Percentiles rank a stretch among this genome's conserved stretches.
phyloP scores from a whole-genome alignment of 2,329 filamentous ascomycete species.

The Epichloe sylvatica region DNA sequence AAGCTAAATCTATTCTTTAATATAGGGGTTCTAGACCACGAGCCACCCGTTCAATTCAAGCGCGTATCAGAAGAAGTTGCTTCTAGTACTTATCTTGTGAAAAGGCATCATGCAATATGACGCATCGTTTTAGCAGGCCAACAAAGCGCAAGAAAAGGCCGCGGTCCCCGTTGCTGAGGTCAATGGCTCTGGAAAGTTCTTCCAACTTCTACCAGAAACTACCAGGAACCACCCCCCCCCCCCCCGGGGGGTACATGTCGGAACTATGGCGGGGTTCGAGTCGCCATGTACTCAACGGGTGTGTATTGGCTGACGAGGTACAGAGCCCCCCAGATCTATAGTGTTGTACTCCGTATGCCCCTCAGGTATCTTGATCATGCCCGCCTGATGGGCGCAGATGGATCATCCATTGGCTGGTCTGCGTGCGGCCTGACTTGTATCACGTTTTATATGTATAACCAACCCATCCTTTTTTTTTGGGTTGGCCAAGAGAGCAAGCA shows the following conservation, averaged over 20 bases:
- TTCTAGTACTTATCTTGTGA: no score
- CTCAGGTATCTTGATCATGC: background rate
- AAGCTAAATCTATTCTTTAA: no score
- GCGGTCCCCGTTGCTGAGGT: background rate
- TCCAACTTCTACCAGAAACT: slow-evolving; percentile 6
- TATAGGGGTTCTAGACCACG: no score
- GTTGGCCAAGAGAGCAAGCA: background rate
- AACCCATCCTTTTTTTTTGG: background rate
- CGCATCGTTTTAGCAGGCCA: no score
- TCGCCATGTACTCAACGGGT: background rate
- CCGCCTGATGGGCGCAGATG: background rate
- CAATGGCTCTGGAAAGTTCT: slow-evolving; percentile 11
- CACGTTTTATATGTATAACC: background rate
- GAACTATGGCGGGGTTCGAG: background rate
- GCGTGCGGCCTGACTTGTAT: background rate
- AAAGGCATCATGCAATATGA: no score
- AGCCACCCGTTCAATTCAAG: no score
- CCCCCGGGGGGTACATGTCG: background rate
- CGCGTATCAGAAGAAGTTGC: no score
- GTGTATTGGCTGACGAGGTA: background rate
- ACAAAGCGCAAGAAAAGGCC: no score
- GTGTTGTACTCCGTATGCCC: background rate
- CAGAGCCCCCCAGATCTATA: background rate
- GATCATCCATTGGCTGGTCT: background rate
- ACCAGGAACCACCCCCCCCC: no score